Evolutionary conservation across 495 filamentous ascomycete species (phyloP).

Genomic region (Neurospora africana): DNA sequence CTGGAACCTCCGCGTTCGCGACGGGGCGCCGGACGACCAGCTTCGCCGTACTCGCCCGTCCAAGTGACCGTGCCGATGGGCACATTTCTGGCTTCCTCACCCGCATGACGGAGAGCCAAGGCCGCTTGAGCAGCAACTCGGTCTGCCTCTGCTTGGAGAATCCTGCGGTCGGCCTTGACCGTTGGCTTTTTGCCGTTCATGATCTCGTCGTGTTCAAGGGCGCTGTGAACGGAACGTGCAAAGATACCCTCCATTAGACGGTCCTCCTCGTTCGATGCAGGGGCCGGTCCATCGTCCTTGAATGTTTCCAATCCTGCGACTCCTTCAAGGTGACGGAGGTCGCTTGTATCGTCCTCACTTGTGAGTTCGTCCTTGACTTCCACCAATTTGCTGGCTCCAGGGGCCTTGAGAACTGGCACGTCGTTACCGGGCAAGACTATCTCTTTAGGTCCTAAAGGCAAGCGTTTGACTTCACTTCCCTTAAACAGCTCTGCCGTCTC

Average conservation of each 20-base stretch:
- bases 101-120: conserved; percentile 58
- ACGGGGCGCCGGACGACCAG: conserved; percentile 43
- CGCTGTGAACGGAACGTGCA: conserved; percentile 69
- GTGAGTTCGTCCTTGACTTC: conserved; percentile 1
- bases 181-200: conserved; percentile 51
- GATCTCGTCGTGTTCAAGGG: conserved; percentile 82
- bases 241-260: conserved; percentile 83
- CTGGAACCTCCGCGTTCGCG: conserved; percentile 31
- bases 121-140: conserved; percentile 70
- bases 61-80: conserved; percentile 84
- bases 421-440: conserved; percentile 13
- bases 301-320: conserved; percentile 27
- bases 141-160: conserved; percentile 72
- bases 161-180: conserved; percentile 54
- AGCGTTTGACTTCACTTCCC: conserved; percentile 60
- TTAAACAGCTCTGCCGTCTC: conserved; percentile 81
- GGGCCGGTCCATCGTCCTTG: conserved; percentile 7
- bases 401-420: conserved; percentile 2
- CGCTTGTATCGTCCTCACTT: conserved; percentile 21
- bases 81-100: conserved; percentile 55
- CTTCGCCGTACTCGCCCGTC: conserved; percentile 75
- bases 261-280: conserved; percentile 36
- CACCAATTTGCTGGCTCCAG: neutral
- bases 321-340: conserved; percentile 26
- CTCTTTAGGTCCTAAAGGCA: conserved; percentile 33